Conservation (phyloP, 139 green algal species). For the Tetraselmis chui region DNA sequence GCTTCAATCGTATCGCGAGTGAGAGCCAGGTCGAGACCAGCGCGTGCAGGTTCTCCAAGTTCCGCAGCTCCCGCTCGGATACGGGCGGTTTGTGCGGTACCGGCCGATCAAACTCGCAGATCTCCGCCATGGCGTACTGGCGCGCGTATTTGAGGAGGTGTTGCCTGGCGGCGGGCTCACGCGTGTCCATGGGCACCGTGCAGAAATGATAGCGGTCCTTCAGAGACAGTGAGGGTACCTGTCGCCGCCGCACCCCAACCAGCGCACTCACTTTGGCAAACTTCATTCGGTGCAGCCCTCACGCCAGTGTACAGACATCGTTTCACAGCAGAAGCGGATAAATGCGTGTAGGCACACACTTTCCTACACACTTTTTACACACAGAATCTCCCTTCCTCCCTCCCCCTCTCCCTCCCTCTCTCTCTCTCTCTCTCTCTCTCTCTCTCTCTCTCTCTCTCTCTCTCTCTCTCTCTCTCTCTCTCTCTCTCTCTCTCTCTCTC, state of each 20-base stretch:
- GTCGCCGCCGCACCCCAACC: background rate
- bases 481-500: no score
- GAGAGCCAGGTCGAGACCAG: slow-evolving; percentile 55
- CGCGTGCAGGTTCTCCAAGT: slow-evolving; percentile 41
- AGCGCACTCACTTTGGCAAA: no score
- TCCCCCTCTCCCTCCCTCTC: no score
- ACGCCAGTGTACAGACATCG: no score
- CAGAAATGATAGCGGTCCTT: slow-evolving; percentile 42
- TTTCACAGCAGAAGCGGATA: no score
- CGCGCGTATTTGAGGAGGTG: slow-evolving; percentile 42
- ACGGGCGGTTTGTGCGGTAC: background rate
- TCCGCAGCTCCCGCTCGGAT: slow-evolving; percentile 27
- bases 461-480: no score
- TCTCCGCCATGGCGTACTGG: slow-evolving; percentile 12
- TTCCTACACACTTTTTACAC: no score
- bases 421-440: no score
- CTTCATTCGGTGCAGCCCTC: no score
- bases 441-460: no score
- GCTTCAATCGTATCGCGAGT: slow-evolving; percentile 47
- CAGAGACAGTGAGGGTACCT: slow-evolving; percentile 35
- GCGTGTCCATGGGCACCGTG: slow-evolving; percentile 32
- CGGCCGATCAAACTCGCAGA: slow-evolving; percentile 13
- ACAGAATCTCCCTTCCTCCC: no score
- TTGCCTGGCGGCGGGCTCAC: slow-evolving; percentile 13
- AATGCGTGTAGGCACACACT: no score